Percentiles rank a stretch among this genome's conserved stretches.
Conservation (phyloP, 2,329 filamentous ascomycete species). For the Rasamsonia emersonii region DNA sequence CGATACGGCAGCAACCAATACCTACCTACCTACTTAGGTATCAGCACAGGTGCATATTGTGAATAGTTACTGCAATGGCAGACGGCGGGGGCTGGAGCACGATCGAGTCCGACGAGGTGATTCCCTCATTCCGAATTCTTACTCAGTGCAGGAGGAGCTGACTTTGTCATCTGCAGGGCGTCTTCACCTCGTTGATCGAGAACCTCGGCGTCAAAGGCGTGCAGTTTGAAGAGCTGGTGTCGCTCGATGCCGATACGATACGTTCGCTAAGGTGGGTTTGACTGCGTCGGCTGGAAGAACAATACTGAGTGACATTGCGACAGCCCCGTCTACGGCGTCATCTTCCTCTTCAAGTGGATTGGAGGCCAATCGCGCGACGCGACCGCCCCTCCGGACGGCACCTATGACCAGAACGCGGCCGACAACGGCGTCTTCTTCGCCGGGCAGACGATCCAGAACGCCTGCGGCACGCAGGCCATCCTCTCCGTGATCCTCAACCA, state of each 20-base stretch:
- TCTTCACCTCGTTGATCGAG: conserved; percentile 95
- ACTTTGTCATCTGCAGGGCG: conserved; percentile 50
- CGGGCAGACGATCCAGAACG: conserved; percentile 95
- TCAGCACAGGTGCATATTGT: too few relatives aligned
- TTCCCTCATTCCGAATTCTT: conserved; percentile 26
- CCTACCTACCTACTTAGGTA: too few relatives aligned
- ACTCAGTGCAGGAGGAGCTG: not conserved
- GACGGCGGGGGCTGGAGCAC: conserved; percentile 75
- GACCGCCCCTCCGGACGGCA: conserved; percentile 67
- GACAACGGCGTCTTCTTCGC: conserved; percentile 79
- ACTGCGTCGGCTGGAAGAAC: too few relatives aligned
- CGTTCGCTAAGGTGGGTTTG: conserved; percentile 32
- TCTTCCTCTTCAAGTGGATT: conserved; percentile 92
- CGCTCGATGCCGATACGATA: conserved; percentile 63
- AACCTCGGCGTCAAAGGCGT: conserved; percentile 85
- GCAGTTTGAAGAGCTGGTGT: conserved; percentile 93
- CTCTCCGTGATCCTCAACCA: conserved; percentile 89
- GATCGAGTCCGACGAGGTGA: conserved; percentile 91
- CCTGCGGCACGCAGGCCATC: conserved; percentile 91
- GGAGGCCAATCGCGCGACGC: conserved; percentile 54
- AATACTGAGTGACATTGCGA: too few relatives aligned
- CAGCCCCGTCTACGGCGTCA: conserved; percentile 83
- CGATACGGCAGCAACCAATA: too few relatives aligned
- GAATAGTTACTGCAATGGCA: conserved; percentile 63
- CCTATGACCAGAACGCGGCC: conserved; percentile 66